Base-by-base conservation (phyloP, 495 filamentous ascomycete species). In the Tetracladium marchalianum region DNA sequence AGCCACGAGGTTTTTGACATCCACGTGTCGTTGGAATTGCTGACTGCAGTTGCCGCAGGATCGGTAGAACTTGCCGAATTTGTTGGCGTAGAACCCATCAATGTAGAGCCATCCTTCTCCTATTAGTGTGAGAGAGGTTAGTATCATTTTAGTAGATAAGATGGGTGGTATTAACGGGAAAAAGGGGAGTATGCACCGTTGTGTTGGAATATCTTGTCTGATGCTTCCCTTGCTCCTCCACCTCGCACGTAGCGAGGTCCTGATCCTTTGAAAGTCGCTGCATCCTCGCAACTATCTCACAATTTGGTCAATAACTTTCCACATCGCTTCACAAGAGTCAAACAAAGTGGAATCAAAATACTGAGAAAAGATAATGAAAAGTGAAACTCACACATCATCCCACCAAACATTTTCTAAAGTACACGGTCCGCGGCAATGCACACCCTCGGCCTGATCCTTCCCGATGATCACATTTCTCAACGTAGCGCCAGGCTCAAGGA, bases 181-280 rank as follows among this genome's bases (percentile, higher is more conserved):
- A 7, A 27, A 27, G 22, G 22, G 22, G 3, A 3, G 22, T 27
- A 27, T 27, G 60, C 59, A 32, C 71, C 73, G 64, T 81, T 81
- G 66, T 78, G 72, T 62, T 81, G 78, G 50, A 81, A 63, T 31
- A 81, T 68, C 59, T 81, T 81, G 60, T 82, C 77, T 0, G 65
- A 62, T 18, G 78, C 77, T 31, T 59, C 62, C 10, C 68, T 63
- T 4, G 77, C 77, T 37, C 78, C 78, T 24, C 78, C 77, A 42
- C 75, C 76, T 47, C 64, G 10, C 62, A 27, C 22, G 7, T 27
- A 27, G 22, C 22, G 22, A 27, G 22, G 22, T 27, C 22, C 22
- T 7, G 22, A 3, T 27, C 22, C 22, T 27, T 31, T 56, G 56
- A 22, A 67, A 66, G 41, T 69, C 68, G 34, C 69, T 69, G 31